Conservation (phyloP, 2,329 filamentous ascomycete genomes). For the Pestalotiopsis sp. region DNA sequence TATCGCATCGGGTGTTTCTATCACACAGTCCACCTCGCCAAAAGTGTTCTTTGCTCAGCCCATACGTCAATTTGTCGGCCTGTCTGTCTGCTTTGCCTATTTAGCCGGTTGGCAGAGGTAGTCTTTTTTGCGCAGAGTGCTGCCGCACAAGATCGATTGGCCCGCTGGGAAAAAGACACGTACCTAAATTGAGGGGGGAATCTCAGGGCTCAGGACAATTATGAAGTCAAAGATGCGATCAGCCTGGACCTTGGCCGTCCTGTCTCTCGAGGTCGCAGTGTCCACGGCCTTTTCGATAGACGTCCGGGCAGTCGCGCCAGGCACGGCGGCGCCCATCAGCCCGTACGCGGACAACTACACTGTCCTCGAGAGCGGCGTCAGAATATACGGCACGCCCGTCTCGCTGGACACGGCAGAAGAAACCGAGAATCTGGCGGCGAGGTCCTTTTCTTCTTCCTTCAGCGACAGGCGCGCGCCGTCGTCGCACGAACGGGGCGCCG, state of each 20-base stretch:
- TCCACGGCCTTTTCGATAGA: slow-evolving; percentile 3
- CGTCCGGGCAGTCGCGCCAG: background rate
- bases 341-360: slow-evolving; percentile 4
- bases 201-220: background rate
- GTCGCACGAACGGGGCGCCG: background rate
- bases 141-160: background rate
- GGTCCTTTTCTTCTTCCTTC: background rate
- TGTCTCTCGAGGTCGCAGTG: background rate
- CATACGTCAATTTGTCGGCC: background rate
- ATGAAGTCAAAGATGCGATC: background rate
- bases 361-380: slow-evolving; percentile 7
- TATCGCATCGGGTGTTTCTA: background rate
- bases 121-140: background rate
- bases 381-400: background rate
- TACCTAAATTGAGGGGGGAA: background rate
- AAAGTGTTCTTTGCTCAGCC: background rate
- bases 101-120: background rate
- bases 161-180: background rate
- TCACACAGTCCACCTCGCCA: background rate
- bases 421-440: background rate
- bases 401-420: background rate
- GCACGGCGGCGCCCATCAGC: background rate
- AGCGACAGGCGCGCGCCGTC: background rate
- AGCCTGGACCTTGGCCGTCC: background rate
- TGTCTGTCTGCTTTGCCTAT: background rate